Percentiles rank a stretch among this genome's conserved stretches.
Conservation (phyloP, 352 stramenopile genomes). For the Globisporangium mamillatum region DNA sequence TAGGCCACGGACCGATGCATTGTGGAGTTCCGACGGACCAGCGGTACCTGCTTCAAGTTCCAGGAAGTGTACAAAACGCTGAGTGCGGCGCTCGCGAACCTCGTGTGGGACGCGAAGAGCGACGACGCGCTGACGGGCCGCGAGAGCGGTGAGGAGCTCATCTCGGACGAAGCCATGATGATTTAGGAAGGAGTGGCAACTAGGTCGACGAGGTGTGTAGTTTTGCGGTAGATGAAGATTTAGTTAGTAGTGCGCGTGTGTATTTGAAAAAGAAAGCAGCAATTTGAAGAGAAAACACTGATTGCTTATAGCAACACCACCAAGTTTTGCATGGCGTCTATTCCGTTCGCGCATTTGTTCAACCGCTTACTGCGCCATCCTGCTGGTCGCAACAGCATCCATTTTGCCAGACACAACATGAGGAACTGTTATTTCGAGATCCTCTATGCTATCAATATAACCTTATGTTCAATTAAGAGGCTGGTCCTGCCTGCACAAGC, state of each 20-base stretch:
- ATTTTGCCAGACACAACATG: no score
- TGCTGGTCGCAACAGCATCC: no score
- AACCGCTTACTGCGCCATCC: no score
- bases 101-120: conserved; percentile 45
- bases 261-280: background rate
- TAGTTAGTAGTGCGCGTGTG: background rate
- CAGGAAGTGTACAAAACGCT: conserved; percentile 71
- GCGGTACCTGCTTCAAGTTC: conserved; percentile 68
- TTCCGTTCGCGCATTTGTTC: background rate
- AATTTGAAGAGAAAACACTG: background rate
- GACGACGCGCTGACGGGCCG: conserved; percentile 25
- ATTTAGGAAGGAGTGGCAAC: conserved; percentile 35
- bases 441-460: no score
- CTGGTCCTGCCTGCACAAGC: background rate
- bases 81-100: conserved; percentile 44
- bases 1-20: conserved; percentile 54
- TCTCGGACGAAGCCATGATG: conserved; percentile 82
- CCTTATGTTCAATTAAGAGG: no score
- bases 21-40: conserved; percentile 73
- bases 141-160: conserved; percentile 60
- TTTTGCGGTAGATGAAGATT: background rate
- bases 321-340: background rate
- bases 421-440: no score
- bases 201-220: background rate
- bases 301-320: background rate